Conservation (phyloP, 495 filamentous ascomycete genomes). For the Monascus purpureus region DNA sequence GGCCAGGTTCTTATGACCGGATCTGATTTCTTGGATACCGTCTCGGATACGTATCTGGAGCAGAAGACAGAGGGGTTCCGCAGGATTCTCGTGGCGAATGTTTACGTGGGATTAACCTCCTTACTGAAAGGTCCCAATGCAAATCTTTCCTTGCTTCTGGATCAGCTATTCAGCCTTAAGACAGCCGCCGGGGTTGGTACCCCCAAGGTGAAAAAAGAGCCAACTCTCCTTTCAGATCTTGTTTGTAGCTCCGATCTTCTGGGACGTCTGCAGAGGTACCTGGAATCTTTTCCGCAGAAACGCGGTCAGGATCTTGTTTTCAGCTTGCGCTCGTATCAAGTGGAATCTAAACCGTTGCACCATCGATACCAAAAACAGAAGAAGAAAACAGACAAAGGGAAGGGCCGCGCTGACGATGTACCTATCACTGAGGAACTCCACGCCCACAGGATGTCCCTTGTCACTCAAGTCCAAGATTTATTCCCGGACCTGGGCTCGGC, state of each 20-base stretch:
- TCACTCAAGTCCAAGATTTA: constrained; percentile 80
- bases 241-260: constrained; percentile 29
- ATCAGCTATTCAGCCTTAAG: constrained; percentile 74
- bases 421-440: constrained; percentile 43
- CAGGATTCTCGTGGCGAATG: constrained; percentile 48
- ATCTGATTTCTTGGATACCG: constrained; percentile 70
- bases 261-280: constrained; percentile 36
- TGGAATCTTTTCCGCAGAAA: constrained; percentile 37
- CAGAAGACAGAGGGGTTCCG: constrained; percentile 39
- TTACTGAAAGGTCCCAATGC: constrained; percentile 49
- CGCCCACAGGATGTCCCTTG: constrained; percentile 66
- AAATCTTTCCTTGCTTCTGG: constrained; percentile 57
- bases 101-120: constrained; percentile 58
- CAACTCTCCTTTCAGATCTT: constrained; percentile 30
- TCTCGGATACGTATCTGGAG: constrained; percentile 49
- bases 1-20: constrained; percentile 59
- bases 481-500: constrained; percentile 80
- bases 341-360: constrained; percentile 35
- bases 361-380: constrained; percentile 42
- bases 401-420: constrained; percentile 35
- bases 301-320: constrained; percentile 27
- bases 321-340: constrained; percentile 30
- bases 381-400: constrained; percentile 52
- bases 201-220: constrained; percentile 21
- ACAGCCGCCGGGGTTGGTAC: constrained; percentile 42